Conservation (phyloP, 257 asterid genomes). For the Avicennia marina region DNA sequence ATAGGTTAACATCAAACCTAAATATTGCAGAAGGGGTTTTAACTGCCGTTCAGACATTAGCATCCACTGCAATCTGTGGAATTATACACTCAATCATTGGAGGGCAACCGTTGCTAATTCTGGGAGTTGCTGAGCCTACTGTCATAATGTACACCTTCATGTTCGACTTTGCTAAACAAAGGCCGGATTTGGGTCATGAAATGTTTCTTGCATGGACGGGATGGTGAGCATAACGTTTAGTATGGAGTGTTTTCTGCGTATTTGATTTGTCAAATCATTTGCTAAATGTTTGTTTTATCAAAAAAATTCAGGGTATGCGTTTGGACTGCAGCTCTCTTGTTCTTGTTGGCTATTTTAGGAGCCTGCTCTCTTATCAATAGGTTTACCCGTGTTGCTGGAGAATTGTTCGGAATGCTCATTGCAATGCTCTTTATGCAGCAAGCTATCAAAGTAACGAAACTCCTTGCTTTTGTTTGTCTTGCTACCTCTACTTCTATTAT, state of each 20-base stretch:
- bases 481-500: too few species aligned
- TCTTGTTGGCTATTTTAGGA: constrained; percentile 73
- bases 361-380: constrained; percentile 95
- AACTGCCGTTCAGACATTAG: constrained; percentile 86
- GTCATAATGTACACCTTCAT: constrained; percentile 97
- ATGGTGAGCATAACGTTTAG: constrained; percentile 44
- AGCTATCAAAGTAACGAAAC: constrained; percentile 43
- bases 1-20: too few species aligned
- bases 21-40: constrained; percentile 83
- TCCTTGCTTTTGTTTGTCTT: too few species aligned
- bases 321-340: constrained; percentile 83
- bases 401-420: constrained; percentile 86
- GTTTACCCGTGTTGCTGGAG: constrained; percentile 95
- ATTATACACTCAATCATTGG: constrained; percentile 89
- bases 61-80: constrained; percentile 90
- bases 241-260: background rate
- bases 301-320: constrained; percentile 74
- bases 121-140: constrained; percentile 98
- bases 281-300: background rate
- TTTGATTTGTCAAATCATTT: background rate
- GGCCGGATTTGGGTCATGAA: constrained; percentile 67
- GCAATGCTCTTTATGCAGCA: constrained; percentile 99
- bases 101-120: constrained; percentile 83
- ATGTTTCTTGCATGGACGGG: constrained; percentile 94
- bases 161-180: constrained; percentile 79